Base-by-base conservation (phyloP, 441 rosid species). In the Erysimum cheiri region DNA sequence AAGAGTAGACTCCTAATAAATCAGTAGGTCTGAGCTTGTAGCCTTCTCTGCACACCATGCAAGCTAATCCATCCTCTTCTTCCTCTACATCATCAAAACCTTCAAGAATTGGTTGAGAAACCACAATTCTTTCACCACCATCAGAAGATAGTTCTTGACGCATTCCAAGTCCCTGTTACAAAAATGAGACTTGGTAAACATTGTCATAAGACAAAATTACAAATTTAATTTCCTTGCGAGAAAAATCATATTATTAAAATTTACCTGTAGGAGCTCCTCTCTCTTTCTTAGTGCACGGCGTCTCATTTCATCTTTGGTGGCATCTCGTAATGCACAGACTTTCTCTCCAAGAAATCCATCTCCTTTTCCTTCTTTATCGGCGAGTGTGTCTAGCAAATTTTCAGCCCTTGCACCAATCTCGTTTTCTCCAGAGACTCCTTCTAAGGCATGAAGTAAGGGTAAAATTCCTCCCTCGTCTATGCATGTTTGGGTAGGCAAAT, bases 41-140 rank as follows among this genome's bases (percentile, higher is more conserved):
- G 77, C 99, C 99, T 70, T 96, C 99, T 78, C 97, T 81, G 79
- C 99, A 96, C 35, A 96, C 99, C 98, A 96, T 92, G 75, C 99
- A 94, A 67, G 99, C 97, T 80, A 96, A 72, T 29, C 99, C 99
- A 84, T 92, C 98, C 77, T 88, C 93, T 71, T 96, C 99, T 82
- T 95, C 99, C 77, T 94, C 94, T 43, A 96, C 97, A 78, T 94
- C 99, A 58, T 94, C 99, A 62, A 92, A 77, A 66, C 99, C 99
- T 89, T 96, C 99, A 29, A 96, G 88, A 75, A 82, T 70, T 62
- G 97, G 99, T 67, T 22, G 84, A 36, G 91, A 80, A 74, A 96
- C 97, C 44, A 96, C 84, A 70, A 96, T 96, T 70, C 99, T 82
- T 78, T 89, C 92, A 65, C 98, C 99, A 61, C 99, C 99, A 81